Base-by-base conservation (phyloP, 176 grass and related monocot genomes). In the Phyllostachys edulis region DNA sequence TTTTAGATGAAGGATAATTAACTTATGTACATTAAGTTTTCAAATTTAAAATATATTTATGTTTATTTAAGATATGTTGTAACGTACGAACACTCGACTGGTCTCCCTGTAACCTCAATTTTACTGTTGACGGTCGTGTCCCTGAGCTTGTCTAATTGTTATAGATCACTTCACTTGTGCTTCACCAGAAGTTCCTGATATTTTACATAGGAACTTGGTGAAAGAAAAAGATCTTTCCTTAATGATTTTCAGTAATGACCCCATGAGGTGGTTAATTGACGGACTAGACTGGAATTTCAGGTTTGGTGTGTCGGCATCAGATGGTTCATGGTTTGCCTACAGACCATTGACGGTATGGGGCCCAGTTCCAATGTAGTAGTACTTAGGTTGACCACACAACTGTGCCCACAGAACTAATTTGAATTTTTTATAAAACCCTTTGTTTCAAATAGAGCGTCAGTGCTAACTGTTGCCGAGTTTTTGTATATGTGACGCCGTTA, bases 221-320 rank as follows among this genome's bases (percentile, higher is more conserved):
- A 11, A 20, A 21, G 9, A 45, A 16, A 12, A 5, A 13, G 57
- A 60, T 5, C n/a, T 26, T 34, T 12, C 26, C 17, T 29, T 52
- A 73, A 32, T 52, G 50, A 52, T 52, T 18, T 52, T 52, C 13
- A 15, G 46, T 15, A 49, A 49, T 42, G 29, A 40, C 17, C 21
- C 65, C 37, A 10, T 21, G 37, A 39, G 64, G 42, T 47, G 10
- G 42, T 16, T 71, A 27, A 71, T 16, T 71, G 17, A 71, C 4
- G 68, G 20, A 42, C 9, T 26, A 9, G 40, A 49, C 20, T 3
- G 10, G 7, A 40, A 36, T 38, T 81, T 2, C 29, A 7, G n/a
- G 49, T 69, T 69, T 69, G 36, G 65, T 69, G 63, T 67, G 78
- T 69, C 47, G 78, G 64, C 78, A 67, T 67, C 27, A 6, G 12